Evolutionary conservation across 345 rosid genomes (phyloP), one percentile per base, ranked within the genome.

Genomic region (Salix koriyanagi): DNA sequence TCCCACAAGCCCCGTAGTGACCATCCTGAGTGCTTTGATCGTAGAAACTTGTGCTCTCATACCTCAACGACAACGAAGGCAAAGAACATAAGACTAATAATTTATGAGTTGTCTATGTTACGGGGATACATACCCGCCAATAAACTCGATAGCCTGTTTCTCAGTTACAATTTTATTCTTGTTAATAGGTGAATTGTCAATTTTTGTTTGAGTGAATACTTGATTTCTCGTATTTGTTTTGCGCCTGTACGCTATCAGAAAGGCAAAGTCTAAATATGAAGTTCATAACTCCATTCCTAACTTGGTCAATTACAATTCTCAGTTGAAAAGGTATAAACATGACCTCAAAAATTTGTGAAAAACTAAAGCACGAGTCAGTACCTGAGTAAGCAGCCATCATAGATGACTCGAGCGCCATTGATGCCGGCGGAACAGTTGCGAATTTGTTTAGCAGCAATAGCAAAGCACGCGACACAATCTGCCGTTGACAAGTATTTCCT

Each of bases 331-430:
- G 44, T 41, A 41, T 10, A 41, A 41, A 41, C 4, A 41, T 12
- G 44, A 41, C 13, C 44, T 41, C 3, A 41, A 41, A 41, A 41
- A 41, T 41, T 41, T 41, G 65, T 7, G 65, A 23, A n/a, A n/a
- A 61, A 26, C 7, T 21, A 61, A 23, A 61, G 65, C 65, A 25
- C 32, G 16, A 36, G 25, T 11, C 15, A 58, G 3, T 71, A 86
- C 88, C 88, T 81, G 21, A 86, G 77, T 62, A 58, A 86, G 74
- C 88, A 86, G 39, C 84, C 88, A 36, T 83, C 83, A 25, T 81
- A 81, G 69, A 84, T 21, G 21, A 83, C 86, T 18, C 88, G 85
- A 26, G 81, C 88, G 23, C 88, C 88, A 10, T 10, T 41, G 28
- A 83, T 81, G 32, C 79, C 78, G 9, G 79, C 77, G 11, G 80